Conservation (phyloP, 345 rosid genomes). For the Lepidium aucheri region DNA sequence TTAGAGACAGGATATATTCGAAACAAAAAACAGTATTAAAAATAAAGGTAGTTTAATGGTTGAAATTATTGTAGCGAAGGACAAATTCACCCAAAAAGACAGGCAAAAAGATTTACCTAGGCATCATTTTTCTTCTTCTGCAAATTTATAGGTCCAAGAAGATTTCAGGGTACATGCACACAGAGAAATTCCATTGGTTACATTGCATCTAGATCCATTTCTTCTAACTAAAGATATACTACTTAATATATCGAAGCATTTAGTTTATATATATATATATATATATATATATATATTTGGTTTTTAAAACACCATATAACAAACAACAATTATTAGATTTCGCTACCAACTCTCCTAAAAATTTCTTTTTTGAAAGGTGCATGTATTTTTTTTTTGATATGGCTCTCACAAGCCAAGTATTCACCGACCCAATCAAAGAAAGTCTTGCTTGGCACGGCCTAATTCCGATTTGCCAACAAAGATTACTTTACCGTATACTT, state of each 20-base stretch:
- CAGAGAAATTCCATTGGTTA: not conserved
- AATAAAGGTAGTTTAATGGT: constrained; percentile 5
- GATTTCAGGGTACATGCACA: constrained; percentile 5
- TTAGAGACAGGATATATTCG: constrained; percentile 14
- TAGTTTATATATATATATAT: no score
- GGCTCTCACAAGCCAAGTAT: no score
- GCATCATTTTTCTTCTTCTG: constrained; percentile 27
- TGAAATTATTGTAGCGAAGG: constrained; percentile 19
- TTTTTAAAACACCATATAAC: no score
- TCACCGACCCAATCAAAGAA: no score
- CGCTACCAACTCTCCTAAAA: no score
- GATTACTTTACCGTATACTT: no score
- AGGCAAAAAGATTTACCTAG: constrained; percentile 22
- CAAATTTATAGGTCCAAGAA: constrained; percentile 10
- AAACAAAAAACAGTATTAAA: not conserved
- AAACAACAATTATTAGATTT: no score
- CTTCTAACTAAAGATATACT: not conserved
- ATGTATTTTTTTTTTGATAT: no score
- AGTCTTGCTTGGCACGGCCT: no score
- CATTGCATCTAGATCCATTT: constrained; percentile 17
- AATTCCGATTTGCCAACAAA: no score
- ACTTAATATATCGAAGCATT: not conserved
- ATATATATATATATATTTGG: no score
- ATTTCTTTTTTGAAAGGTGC: no score
- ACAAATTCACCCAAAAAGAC: constrained; percentile 16